A percentile compares a stretch with the other conserved stretches of the same genome.
phyloP scores from a whole-genome alignment of 176 grass and related monocot species.

The Eleusine coracana region DNA sequence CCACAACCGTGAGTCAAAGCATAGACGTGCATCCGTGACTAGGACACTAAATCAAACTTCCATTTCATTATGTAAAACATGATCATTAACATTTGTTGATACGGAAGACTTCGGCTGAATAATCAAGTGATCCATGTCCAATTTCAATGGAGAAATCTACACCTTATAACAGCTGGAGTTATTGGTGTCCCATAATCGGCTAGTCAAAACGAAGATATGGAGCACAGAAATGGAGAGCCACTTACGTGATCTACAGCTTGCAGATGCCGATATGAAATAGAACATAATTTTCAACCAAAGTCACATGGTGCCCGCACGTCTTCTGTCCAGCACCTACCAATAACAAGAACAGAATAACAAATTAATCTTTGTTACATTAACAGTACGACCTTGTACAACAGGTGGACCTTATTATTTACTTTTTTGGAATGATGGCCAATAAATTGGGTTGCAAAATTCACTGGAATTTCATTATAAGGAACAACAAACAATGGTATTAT shows the following conservation, averaged over 20 bases:
- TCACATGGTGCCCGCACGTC: conserved; percentile 31
- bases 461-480: background rate
- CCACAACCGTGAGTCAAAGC: background rate
- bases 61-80: background rate
- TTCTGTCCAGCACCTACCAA: conserved; percentile 24
- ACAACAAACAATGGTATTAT: background rate
- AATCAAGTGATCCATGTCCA: background rate
- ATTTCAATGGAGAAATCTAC: conserved; percentile 3
- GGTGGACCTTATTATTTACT: background rate
- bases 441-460: background rate
- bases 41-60: background rate
- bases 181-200: conserved; percentile 43
- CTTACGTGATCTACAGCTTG: conserved; percentile 35
- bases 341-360: background rate
- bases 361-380: conserved; percentile 7
- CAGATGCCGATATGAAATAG: conserved; percentile 5
- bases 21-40: conserved; percentile 21
- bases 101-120: conserved; percentile 3
- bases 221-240: conserved; percentile 36
- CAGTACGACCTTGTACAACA: background rate
- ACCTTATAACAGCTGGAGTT: conserved; percentile 23
- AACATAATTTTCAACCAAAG: background rate
- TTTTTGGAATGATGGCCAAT: background rate
- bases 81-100: background rate
- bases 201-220: conserved; percentile 42